phyloP scores from a whole-genome alignment of 345 rosid species.

The Theobroma cacao region DNA sequence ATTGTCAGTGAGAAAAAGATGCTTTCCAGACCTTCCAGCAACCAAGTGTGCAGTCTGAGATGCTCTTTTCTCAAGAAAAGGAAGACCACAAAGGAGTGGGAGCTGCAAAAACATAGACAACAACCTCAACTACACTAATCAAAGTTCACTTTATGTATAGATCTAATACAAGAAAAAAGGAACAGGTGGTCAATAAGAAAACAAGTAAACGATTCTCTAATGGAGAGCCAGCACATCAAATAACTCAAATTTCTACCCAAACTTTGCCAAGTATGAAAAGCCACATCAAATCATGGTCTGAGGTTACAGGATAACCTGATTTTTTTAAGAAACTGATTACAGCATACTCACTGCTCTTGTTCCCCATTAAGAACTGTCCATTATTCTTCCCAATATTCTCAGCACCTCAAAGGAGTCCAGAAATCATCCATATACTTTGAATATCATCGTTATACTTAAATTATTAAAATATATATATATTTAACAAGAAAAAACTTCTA shows the following conservation, averaged over 20 bases:
- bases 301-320: background rate
- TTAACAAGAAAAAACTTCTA: background rate
- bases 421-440: background rate
- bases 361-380: background rate
- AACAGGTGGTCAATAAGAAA: background rate
- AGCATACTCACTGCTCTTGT: background rate
- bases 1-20: conserved; percentile 79
- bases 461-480: background rate
- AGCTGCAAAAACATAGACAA: conserved; percentile 44
- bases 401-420: background rate
- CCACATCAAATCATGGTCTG: background rate
- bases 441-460: background rate
- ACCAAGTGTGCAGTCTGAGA: conserved; percentile 82
- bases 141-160: background rate
- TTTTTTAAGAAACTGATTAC: background rate
- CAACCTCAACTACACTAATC: background rate
- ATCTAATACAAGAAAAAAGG: background rate
- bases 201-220: background rate
- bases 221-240: background rate
- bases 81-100: conserved; percentile 89
- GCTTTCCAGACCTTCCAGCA: conserved; percentile 91
- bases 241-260: background rate
- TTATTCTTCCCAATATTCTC: background rate
- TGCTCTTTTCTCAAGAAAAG: conserved; percentile 86
- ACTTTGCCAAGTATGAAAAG: background rate